Evolutionary conservation across 768 basidiomycete species (phyloP).

Genomic region (Collybiopsis confluens): DNA sequence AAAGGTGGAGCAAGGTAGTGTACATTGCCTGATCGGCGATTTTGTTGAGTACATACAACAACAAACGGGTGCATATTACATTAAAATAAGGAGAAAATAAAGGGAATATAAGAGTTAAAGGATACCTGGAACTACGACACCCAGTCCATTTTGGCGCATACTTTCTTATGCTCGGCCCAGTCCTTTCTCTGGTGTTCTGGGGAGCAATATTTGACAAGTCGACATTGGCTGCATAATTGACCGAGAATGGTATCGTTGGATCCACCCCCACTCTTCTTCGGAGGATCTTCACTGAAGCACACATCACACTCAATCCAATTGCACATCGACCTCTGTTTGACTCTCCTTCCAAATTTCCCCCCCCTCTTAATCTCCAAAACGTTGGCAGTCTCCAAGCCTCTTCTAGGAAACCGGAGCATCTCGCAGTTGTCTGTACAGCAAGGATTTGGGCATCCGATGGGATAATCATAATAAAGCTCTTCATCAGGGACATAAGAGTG

Average conservation of each 20-base stretch:
- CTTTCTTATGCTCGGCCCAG: constrained; percentile 74
- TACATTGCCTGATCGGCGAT: not conserved
- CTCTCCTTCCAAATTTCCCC: constrained; percentile 41
- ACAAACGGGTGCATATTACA: not conserved
- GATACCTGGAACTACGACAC: not conserved
- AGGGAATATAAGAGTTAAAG: not conserved
- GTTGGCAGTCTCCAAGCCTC: constrained; percentile 56
- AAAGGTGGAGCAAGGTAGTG: not conserved
- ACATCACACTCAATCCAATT: constrained; percentile 78
- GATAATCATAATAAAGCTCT: constrained; percentile 74
- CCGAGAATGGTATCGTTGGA: constrained; percentile 37
- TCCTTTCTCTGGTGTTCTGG: constrained; percentile 70
- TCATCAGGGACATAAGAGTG: constrained; percentile 64
- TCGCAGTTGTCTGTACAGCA: constrained; percentile 80
- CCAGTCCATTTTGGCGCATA: constrained; percentile 34
- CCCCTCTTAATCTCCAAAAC: constrained; percentile 62
- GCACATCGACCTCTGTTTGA: constrained; percentile 65
- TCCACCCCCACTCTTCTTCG: constrained; percentile 18
- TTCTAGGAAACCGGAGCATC: constrained; percentile 74
- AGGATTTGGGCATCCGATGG: constrained; percentile 75
- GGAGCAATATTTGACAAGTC: constrained; percentile 75
- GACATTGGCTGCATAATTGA: constrained; percentile 73
- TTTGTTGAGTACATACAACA: not conserved
- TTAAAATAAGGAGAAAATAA: not conserved
- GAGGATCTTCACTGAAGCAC: constrained; percentile 46